These are phyloP conservation scores for Scedosporium dehoogii DNA, from an alignment of 2,329 filamentous ascomycete species.

Conservation along the genomic window DNA sequence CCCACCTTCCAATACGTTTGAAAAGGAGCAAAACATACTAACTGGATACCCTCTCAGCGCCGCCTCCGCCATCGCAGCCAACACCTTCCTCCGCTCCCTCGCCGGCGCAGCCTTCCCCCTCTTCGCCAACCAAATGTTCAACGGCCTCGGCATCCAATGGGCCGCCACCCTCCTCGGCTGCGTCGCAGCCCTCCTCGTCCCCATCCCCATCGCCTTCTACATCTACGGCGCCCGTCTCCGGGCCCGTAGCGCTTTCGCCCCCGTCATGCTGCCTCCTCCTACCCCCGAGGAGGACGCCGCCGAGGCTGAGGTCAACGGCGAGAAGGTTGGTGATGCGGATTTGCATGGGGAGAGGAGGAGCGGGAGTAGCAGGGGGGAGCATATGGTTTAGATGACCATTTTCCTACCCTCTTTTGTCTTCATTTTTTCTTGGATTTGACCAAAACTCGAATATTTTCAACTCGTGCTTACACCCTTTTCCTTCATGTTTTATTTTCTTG, in stretches of 20 bases:
- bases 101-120: constrained; percentile 73
- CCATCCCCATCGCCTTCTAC: constrained; percentile 55
- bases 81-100: constrained; percentile 69
- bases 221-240: constrained; percentile 50
- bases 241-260: constrained; percentile 41
- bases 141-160: constrained; percentile 52
- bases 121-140: constrained; percentile 63
- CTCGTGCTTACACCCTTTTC: neutral
- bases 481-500: neutral
- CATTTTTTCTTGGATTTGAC: neutral
- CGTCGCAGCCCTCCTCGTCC: constrained; percentile 45
- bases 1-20: neutral
- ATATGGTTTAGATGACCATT: neutral
- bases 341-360: neutral
- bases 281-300: constrained; percentile 9
- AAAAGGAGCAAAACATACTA: neutral
- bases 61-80: constrained; percentile 73
- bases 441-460: neutral
- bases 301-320: neutral
- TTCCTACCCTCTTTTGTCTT: neutral
- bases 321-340: neutral
- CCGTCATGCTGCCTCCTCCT: constrained; percentile 27
- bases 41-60: constrained; percentile 26
- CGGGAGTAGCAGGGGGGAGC: neutral
- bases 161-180: constrained; percentile 52